These are phyloP conservation scores for Carex arenaria DNA, from an alignment of 202 grass and related monocot genomes.

Conservation along the genomic window DNA sequence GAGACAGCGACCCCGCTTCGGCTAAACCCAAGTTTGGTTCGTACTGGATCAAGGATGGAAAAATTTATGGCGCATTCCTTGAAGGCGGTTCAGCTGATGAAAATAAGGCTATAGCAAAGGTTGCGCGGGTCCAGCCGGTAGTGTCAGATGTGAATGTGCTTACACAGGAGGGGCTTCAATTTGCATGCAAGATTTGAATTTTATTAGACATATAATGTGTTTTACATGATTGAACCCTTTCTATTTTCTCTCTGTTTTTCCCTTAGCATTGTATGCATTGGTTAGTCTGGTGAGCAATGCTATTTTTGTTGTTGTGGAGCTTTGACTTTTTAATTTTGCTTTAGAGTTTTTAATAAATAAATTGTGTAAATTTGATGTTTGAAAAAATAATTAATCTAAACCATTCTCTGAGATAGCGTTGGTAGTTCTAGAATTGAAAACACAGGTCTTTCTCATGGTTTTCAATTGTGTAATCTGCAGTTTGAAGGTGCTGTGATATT, in stretches of 20 bases:
- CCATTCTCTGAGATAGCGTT: neutral
- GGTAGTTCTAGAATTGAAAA: neutral
- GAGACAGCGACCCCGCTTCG: constrained; percentile 56
- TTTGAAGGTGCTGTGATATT: no score
- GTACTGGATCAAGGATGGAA: constrained; percentile 94
- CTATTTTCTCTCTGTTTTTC: neutral
- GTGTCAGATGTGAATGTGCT: constrained; percentile 43
- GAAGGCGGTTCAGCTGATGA: constrained; percentile 82
- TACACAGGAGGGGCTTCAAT: constrained; percentile 58
- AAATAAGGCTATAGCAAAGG: constrained; percentile 80
- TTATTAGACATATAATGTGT: neutral
- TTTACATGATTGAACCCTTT: neutral
- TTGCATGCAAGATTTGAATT: constrained; percentile 69
- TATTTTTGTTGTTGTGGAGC: neutral
- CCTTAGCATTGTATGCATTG: constrained; percentile 9
- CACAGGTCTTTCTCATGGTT: no score
- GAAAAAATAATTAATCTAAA: neutral
- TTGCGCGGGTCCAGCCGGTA: constrained; percentile 59
- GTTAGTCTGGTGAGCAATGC: neutral
- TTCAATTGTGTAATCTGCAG: no score
- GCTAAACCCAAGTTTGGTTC: constrained; percentile 86
- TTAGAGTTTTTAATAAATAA: constrained; percentile 18
- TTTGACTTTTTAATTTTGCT: neutral
- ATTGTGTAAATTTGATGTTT: constrained; percentile 9
- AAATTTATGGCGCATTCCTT: constrained; percentile 75